Evolutionary conservation across 225 moss, liverwort and hornwort genomes (phyloP).

Genomic region (Pseudisothecium myosuroides): DNA sequence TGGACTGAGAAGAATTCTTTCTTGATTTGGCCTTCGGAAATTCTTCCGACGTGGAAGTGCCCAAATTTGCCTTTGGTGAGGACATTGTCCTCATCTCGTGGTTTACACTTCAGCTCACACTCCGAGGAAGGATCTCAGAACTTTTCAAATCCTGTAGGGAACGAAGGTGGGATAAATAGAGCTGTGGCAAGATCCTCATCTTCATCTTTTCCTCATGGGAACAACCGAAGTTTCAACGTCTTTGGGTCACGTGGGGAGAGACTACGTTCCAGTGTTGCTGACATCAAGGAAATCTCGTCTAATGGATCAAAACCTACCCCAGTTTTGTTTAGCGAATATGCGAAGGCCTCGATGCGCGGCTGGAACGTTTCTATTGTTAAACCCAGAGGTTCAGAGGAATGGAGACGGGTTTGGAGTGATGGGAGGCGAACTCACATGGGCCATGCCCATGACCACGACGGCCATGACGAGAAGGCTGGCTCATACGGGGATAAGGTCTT

Average conservation of each 20-base stretch:
- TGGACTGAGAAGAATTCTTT: slow-evolving; percentile 5
- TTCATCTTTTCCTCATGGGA: neutral
- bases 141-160: neutral
- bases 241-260: neutral
- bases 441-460: slow-evolving; percentile 40
- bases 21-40: neutral
- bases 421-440: slow-evolving; percentile 61
- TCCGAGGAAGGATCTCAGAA: neutral
- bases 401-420: slow-evolving; percentile 20
- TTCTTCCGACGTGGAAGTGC: slow-evolving; percentile 6
- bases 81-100: slow-evolving; percentile 4
- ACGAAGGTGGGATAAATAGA: neutral
- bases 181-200: neutral
- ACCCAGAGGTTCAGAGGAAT: neutral
- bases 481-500: slow-evolving; percentile 58
- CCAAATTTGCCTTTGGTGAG: neutral
- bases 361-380: slow-evolving; percentile 15
- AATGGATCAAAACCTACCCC: neutral
- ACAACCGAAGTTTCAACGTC: neutral
- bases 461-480: slow-evolving; percentile 28
- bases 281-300: neutral
- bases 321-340: neutral
- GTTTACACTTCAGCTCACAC: neutral
- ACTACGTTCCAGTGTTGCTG: neutral
- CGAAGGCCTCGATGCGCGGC: slow-evolving; percentile 11